A percentile compares a stretch with the other conserved stretches of the same genome.
Conservation (phyloP, 345 rosid genomes). For the Populus ilicifolia region DNA sequence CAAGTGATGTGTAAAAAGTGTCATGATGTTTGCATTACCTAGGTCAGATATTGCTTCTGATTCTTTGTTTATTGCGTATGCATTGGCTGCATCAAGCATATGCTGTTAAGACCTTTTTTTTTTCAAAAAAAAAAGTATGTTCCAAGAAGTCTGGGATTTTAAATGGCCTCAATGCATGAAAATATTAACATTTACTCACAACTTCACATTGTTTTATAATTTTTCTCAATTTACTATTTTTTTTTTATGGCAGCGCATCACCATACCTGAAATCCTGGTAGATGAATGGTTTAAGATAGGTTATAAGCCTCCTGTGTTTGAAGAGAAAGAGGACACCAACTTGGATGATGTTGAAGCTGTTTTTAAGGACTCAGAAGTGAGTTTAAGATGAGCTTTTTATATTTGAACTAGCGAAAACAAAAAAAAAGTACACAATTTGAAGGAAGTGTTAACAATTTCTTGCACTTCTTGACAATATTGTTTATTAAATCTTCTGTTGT, state of each 20-base stretch:
- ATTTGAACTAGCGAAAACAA: not conserved
- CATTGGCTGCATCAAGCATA: not conserved
- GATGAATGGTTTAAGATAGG: slow-evolving; percentile 88
- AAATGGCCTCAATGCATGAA: not conserved
- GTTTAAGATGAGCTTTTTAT: slow-evolving; percentile 16
- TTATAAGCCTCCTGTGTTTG: slow-evolving; percentile 77
- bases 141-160: not conserved
- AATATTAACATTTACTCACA: not conserved
- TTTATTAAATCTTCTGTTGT: slow-evolving; percentile 4
- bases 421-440: slow-evolving; percentile 3
- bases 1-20: not conserved
- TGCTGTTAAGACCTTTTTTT: not conserved
- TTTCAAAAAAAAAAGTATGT: not conserved
- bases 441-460: slow-evolving; percentile 1
- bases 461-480: not conserved
- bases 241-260: slow-evolving; percentile 63
- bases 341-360: slow-evolving; percentile 91
- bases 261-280: slow-evolving; percentile 71
- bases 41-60: not conserved
- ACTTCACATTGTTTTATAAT: not conserved
- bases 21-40: not conserved
- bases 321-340: slow-evolving; percentile 63
- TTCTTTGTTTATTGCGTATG: not conserved
- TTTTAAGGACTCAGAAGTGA: slow-evolving; percentile 83
- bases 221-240: not conserved